Base-by-base conservation (phyloP, 2,329 filamentous ascomycete species). In the Zopfia rhizophila region DNA sequence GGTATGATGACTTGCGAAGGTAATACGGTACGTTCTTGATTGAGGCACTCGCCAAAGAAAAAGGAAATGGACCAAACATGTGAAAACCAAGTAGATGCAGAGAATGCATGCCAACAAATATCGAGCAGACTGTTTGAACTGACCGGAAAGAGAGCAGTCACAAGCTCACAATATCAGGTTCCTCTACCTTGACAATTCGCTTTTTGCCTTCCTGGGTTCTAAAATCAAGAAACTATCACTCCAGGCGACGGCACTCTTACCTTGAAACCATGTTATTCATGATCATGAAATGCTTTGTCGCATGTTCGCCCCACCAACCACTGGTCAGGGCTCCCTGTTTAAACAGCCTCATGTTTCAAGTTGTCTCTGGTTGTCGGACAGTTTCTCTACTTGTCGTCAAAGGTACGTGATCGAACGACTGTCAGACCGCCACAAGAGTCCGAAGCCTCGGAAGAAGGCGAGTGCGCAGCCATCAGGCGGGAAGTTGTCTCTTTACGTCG, bases 291-390 rank as follows among this genome's bases (percentile, higher is more conserved):
- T 46, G 46, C 29, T 32, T 31, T 38, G 55, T 51, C 46, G 46
- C 48, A 39, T 39, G 45, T 45, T 51, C 56, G 45, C 56, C 52
- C 53, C 50, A 53, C 53, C 55, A 54, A 56, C 48, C 38, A 31
- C 41, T 40, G 41, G 48, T 44, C 28, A 40, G 22, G 14, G 23
- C 19, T 5, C 17, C 5, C 16, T 13, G 8, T 44, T 27, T 19
- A 28, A 36, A 39, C 44, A 46, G 44, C 37, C 42, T 51, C 42
- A 33, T 47, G 55, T 59, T 59, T 59, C 55, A 59, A 25, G 47
- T 54, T 46, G 33, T 25, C 28, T 25, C 40, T 24, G 43, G 40
- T 27, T 45, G 53, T 51, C 55, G 55, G 53, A 56, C 53, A 51
- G 32, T 48, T 47, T 42, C 19, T 38, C 37, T 53, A 28, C 17